These are phyloP conservation scores for Vanderwaltozyma verrucispora DNA, from an alignment of 805 yeast genomes.

Conservation along the genomic window DNA sequence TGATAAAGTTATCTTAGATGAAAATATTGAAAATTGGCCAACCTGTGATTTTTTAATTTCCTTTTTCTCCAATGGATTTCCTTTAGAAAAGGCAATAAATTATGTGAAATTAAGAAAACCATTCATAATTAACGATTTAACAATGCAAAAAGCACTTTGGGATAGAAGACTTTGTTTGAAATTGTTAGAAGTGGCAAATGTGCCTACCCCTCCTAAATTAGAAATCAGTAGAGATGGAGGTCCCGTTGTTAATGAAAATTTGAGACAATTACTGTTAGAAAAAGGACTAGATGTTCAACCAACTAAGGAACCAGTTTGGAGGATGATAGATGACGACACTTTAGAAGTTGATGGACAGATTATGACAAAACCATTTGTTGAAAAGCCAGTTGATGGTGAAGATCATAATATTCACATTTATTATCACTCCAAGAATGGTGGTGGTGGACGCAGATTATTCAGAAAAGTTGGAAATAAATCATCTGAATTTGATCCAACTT, in stretches of 20 bases:
- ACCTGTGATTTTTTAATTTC: slow-evolving; percentile 92
- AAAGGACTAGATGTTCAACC: slow-evolving; percentile 44
- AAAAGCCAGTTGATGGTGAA: slow-evolving; percentile 98
- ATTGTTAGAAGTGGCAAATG: slow-evolving; percentile 68
- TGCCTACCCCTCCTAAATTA: slow-evolving; percentile 80
- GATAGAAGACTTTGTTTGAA: slow-evolving; percentile 83
- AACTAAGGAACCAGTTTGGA: slow-evolving; percentile 64
- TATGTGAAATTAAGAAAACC: slow-evolving; percentile 89
- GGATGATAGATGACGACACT: slow-evolving; percentile 83
- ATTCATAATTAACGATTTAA: slow-evolving; percentile 74
- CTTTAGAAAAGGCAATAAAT: slow-evolving; percentile 86
- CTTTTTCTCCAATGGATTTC: slow-evolving; percentile 94
- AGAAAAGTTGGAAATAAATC: slow-evolving; percentile 96
- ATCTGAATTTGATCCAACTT: slow-evolving; percentile 84
- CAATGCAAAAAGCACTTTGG: slow-evolving; percentile 93
- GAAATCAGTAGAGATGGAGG: slow-evolving; percentile 97
- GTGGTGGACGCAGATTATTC: slow-evolving; percentile 92
- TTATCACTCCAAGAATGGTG: slow-evolving; percentile 81
- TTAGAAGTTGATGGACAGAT: slow-evolving; percentile 60
- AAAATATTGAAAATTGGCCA: slow-evolving; percentile 94
- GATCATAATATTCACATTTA: slow-evolving; percentile 94
- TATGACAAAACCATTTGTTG: slow-evolving; percentile 87
- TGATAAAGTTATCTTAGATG: slow-evolving; percentile 92
- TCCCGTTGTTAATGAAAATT: slow-evolving; percentile 65
- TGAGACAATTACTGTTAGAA: slow-evolving; percentile 45